Percentiles rank a stretch among this genome's conserved stretches.
Evolutionary conservation across 257 asterid genomes (phyloP).

Genomic region (Solanum habrochaites): DNA sequence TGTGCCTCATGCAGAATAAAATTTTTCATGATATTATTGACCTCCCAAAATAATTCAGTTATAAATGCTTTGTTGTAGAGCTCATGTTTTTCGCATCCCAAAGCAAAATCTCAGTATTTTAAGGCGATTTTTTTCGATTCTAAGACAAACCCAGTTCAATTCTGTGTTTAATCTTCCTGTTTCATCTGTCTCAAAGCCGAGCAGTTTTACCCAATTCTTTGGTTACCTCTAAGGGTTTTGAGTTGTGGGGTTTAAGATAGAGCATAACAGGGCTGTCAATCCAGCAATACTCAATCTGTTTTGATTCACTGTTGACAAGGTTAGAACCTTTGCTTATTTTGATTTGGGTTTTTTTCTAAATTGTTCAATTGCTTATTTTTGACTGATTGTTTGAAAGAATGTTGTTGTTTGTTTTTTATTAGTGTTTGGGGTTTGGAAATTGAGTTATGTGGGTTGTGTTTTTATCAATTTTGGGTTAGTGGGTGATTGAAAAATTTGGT

Average conservation of each 20-base stretch:
- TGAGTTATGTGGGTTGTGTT: background rate
- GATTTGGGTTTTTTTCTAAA: background rate
- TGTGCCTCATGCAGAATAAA: background rate
- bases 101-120: background rate
- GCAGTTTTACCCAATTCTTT: background rate
- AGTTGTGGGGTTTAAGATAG: background rate
- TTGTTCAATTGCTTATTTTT: background rate
- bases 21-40: background rate
- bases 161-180: background rate
- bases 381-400: background rate
- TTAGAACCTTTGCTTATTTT: background rate
- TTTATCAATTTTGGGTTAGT: background rate
- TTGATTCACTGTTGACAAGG: slow-evolving; percentile 88
- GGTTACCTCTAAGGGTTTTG: background rate
- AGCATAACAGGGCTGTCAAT: slow-evolving; percentile 45
- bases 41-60: background rate
- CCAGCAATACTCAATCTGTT: slow-evolving; percentile 53
- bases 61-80: background rate
- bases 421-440: background rate
- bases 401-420: background rate
- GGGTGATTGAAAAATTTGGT: background rate
- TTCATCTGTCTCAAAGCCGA: background rate
- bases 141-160: background rate
- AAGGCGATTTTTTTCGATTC: background rate
- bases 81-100: background rate